Evolutionary conservation across 768 basidiomycete species (phyloP).

Genomic region (Suillus brevipes): DNA sequence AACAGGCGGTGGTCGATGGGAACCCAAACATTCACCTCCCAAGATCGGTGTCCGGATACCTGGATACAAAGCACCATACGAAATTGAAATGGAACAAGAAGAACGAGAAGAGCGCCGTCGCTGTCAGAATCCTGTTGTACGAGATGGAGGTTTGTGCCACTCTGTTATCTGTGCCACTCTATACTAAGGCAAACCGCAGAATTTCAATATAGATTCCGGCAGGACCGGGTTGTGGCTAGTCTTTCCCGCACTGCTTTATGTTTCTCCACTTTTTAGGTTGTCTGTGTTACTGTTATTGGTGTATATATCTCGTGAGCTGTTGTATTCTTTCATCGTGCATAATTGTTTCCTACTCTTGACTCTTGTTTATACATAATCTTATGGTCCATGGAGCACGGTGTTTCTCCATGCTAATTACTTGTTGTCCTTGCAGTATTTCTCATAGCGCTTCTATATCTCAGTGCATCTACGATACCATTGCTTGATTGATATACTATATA

Average conservation of each 20-base stretch:
- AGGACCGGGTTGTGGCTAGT: conserved; percentile 45
- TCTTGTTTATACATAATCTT: conserved; percentile 13
- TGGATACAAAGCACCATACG: conserved; percentile 66
- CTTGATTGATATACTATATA: conserved; percentile 9
- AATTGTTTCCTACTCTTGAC: conserved; percentile 6
- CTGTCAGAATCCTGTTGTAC: conserved; percentile 62
- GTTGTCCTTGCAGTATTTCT: conserved; percentile 15
- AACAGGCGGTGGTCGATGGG: conserved; percentile 79
- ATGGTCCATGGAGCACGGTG: neutral
- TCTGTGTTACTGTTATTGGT: conserved; percentile 17
- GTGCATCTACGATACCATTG: conserved; percentile 10
- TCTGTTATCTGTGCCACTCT: conserved; percentile 3
- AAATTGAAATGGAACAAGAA: conserved; percentile 69
- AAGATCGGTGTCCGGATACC: conserved; percentile 52
- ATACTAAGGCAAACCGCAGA: conserved; percentile 31
- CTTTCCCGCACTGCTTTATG: conserved; percentile 48
- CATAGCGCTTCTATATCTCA: conserved; percentile 7
- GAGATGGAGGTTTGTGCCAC: conserved; percentile 47
- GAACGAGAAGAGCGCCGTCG: conserved; percentile 52
- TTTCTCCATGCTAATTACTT: conserved; percentile 13
- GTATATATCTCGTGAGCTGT: conserved; percentile 7
- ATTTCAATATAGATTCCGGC: conserved; percentile 67
- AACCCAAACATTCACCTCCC: conserved; percentile 55
- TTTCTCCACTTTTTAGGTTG: conserved; percentile 60
- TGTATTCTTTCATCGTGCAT: conserved; percentile 14